These are phyloP conservation scores for Erodium maritimum DNA, from an alignment of 345 rosid species.

Conservation along the genomic window DNA sequence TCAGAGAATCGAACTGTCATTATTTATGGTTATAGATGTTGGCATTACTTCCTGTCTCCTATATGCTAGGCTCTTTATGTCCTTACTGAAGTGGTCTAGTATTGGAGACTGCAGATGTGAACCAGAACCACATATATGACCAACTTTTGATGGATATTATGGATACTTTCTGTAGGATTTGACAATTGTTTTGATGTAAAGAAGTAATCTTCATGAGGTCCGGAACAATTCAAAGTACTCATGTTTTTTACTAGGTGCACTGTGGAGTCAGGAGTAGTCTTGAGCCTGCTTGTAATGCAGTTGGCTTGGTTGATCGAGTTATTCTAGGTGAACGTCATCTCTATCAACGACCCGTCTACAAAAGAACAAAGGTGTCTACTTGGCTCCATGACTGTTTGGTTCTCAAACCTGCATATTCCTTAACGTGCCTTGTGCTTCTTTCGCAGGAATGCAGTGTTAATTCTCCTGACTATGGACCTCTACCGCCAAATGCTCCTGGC, in stretches of 20 bases:
- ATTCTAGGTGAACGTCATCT: conserved; percentile 42
- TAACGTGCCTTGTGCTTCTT: conserved; percentile 1
- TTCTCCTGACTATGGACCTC: conserved; percentile 51
- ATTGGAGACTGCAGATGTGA: too few species aligned
- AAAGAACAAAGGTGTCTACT: conserved; percentile 34
- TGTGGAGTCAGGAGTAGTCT: conserved; percentile 49
- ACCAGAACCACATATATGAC: too few species aligned
- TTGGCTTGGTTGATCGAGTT: conserved; percentile 36
- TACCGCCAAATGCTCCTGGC: conserved; percentile 38
- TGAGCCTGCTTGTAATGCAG: conserved; percentile 52
- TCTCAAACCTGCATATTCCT: neutral
- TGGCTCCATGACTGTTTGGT: neutral
- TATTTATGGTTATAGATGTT: too few species aligned
- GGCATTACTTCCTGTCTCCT: neutral
- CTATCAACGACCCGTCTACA: conserved; percentile 40
- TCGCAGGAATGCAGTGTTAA: conserved; percentile 51
- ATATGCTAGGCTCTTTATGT: neutral
- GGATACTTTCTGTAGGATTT: neutral
- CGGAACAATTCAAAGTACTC: neutral
- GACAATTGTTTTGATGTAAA: neutral
- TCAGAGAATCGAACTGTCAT: neutral
- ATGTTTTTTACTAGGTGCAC: conserved; percentile 22
- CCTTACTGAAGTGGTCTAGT: neutral
- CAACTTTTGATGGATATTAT: neutral
- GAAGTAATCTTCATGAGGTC: neutral